Base-by-base conservation (phyloP, 202 grass and related monocot genomes). In the Digitaria exilis region DNA sequence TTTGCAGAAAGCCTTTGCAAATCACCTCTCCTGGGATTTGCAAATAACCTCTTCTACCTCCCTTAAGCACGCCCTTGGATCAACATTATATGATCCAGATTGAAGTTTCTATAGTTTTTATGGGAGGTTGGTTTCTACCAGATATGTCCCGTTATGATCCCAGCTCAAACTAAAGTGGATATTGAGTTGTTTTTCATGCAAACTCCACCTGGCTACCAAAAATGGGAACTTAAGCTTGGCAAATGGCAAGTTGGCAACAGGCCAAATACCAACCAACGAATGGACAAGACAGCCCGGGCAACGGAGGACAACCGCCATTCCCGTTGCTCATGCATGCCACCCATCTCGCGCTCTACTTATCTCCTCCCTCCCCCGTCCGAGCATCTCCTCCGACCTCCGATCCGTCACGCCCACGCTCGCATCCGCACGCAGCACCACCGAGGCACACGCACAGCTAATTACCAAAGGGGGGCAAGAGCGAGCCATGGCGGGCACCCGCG, bases 301-400 rank as follows among this genome's bases (percentile, higher is more conserved):
- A 32, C 4, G 16, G 54, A 85, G 82, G 77, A 49, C 64, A 52
- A 1, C 45, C 77, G 44, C 45, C 77, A 71, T 85, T 81, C 30
- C 35, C 71, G 77, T n/a, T 0, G 57, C 56, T 22, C 65, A 65
- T 72, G 80, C 78, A 79, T 51, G 62, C 30, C 0, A 32, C 76
- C 43, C 76, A 35, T 55, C 4, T 54, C 26, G 16, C 45, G 4
- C 35, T 2, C 35, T 85, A 89, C 84, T 89, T 85, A 89, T 31
- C 65, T 9, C 39, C 39, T 56, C 71, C 62, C 61, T 18, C 43
- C 61, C 46, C 16, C 1, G 4, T 62, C 70, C 32, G 37, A 32
- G 31, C 60, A 69, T 65, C 73, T 71, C 34, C 80, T 77, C 32
- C 43, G 17, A 39, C 76, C n/a, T 32, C 32, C 34, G 22, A 24